phyloP scores from a whole-genome alignment of 2,329 filamentous ascomycete genomes.

The Blastomyces silverae region DNA sequence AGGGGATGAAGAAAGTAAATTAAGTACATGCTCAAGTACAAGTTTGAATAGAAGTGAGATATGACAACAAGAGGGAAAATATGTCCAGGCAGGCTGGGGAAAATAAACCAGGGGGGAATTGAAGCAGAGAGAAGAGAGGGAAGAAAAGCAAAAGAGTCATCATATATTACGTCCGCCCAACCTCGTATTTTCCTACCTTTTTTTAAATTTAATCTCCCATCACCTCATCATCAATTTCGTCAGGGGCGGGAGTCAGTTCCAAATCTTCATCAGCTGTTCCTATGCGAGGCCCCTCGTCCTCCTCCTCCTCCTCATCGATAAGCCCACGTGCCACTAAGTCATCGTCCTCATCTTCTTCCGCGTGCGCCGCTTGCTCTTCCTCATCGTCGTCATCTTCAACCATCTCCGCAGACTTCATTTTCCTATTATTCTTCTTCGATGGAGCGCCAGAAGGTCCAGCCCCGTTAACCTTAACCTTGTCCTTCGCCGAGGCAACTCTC shows the following conservation, averaged over 20 bases:
- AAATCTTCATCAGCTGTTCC: slow-evolving; percentile 17
- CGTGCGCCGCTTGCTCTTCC: slow-evolving; percentile 28
- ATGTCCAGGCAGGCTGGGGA: neutral
- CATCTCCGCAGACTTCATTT: slow-evolving; percentile 37
- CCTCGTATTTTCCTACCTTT: neutral
- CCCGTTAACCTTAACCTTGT: slow-evolving; percentile 12
- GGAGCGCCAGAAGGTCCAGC: slow-evolving; percentile 2
- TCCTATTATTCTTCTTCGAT: slow-evolving; percentile 22
- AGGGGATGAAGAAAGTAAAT: neutral
- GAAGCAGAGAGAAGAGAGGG: neutral
- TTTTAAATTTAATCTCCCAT: slow-evolving; percentile 35
- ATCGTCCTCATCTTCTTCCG: slow-evolving; percentile 40
- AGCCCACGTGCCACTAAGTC: slow-evolving; percentile 34
- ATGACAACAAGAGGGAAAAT: neutral
- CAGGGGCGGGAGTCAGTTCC: slow-evolving; percentile 23
- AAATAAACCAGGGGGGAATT: neutral
- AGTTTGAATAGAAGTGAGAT: neutral
- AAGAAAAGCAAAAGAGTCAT: neutral
- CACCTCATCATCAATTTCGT: slow-evolving; percentile 37
- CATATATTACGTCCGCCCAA: slow-evolving; percentile 4
- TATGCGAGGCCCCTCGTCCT: slow-evolving; percentile 26
- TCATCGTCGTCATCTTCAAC: slow-evolving; percentile 40
- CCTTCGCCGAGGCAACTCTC: slow-evolving; percentile 12
- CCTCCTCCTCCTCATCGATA: slow-evolving; percentile 32
- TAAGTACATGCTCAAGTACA: slow-evolving; percentile 11